Conservation (phyloP, 257 asterid genomes). For the Solanum habrochaites region DNA sequence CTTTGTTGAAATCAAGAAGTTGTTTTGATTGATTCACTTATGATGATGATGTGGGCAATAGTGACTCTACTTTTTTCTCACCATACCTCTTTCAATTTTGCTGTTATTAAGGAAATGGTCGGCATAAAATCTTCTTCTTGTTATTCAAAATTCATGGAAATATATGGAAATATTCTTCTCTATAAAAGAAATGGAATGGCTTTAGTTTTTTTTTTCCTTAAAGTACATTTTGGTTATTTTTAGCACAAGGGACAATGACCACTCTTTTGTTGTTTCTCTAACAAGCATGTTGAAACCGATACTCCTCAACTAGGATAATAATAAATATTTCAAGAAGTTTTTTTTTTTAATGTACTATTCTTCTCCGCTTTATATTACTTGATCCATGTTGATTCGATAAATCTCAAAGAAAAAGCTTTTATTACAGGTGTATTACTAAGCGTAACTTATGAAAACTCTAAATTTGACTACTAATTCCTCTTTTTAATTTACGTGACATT, state of each 20-base stretch:
- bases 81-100: conserved; percentile 5
- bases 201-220: neutral
- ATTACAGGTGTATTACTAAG: neutral
- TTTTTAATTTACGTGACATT: neutral
- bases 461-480: neutral
- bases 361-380: neutral
- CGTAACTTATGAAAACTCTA: neutral
- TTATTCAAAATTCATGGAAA: neutral
- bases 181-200: neutral
- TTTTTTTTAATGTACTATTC: neutral
- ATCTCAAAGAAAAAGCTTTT: neutral
- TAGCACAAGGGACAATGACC: neutral
- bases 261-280: conserved; percentile 1
- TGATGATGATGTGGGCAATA: conserved; percentile 2
- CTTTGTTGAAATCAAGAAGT: conserved; percentile 26
- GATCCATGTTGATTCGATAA: rapidly evolving
- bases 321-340: neutral
- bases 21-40: conserved; percentile 10
- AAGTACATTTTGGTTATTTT: neutral
- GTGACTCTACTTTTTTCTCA: conserved; percentile 2
- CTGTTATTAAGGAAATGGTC: conserved; percentile 36
- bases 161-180: neutral
- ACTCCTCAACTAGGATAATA: neutral
- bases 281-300: neutral
- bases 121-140: neutral